Conservation (phyloP, 169 alveolate genomes). For the Perkinsus olseni region DNA sequence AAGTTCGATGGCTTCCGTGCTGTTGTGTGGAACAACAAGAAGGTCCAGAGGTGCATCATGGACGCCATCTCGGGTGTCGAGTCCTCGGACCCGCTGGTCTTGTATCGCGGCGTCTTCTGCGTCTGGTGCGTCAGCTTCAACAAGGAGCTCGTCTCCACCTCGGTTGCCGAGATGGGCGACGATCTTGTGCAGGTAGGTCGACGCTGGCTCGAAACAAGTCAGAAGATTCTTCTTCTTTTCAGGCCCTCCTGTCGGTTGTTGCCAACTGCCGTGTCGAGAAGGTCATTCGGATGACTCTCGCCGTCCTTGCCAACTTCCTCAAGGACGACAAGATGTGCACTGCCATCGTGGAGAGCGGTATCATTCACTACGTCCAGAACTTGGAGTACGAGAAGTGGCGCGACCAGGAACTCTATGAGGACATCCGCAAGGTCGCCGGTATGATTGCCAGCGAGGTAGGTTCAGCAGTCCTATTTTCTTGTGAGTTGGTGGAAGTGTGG, state of each 20-base stretch:
- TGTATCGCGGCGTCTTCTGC: background rate
- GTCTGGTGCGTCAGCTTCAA: constrained; percentile 5
- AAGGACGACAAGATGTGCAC: constrained; percentile 26
- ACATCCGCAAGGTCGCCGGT: constrained; percentile 29
- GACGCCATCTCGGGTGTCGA: background rate
- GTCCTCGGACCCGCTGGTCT: background rate
- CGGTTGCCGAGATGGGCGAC: background rate
- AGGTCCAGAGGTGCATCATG: background rate
- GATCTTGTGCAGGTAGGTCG: background rate
- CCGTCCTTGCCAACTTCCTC: constrained; percentile 23
- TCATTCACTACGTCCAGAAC: constrained; percentile 24
- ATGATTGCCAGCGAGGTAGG: constrained; percentile 14
- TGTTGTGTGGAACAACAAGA: background rate
- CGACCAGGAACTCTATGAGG: constrained; percentile 36
- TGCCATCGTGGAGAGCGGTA: constrained; percentile 25
- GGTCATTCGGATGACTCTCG: constrained; percentile 31
- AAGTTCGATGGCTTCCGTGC: background rate
- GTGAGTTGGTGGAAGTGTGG: background rate
- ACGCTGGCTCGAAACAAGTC: background rate
- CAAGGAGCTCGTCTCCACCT: background rate
- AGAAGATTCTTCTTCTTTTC: too few relatives aligned
- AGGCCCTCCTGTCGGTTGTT: constrained; percentile 1
- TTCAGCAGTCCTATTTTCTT: background rate
- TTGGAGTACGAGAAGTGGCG: constrained; percentile 41
- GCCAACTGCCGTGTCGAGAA: constrained; percentile 29